Conservation (phyloP, 352 stramenopile genomes). For the Sclerospora graminicola region DNA sequence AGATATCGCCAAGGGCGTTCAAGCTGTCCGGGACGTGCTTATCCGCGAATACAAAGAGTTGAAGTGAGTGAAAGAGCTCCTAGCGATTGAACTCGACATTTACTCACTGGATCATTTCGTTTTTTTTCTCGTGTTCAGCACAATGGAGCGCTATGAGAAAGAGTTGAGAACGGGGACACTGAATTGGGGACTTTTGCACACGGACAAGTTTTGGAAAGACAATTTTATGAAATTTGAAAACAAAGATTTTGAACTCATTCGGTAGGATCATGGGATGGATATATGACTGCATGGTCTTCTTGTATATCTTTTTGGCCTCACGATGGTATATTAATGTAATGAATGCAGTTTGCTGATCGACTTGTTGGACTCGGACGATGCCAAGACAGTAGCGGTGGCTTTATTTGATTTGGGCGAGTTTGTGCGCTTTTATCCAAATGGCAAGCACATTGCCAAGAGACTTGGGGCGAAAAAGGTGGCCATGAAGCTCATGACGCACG, state of each 20-base stretch:
- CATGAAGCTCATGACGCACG: constrained; percentile 96
- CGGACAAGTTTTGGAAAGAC: constrained; percentile 98
- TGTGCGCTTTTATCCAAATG: constrained; percentile 96
- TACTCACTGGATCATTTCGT: too few relatives aligned
- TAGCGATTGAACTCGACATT: too few relatives aligned
- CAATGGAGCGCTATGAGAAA: constrained; percentile 95
- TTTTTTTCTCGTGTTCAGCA: constrained; percentile 30
- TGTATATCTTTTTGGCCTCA: neutral
- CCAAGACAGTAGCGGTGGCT: constrained; percentile 92
- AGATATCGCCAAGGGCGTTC: constrained; percentile 86
- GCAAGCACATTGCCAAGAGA: constrained; percentile 91
- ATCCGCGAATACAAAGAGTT: constrained; percentile 84
- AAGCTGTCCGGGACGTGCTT: constrained; percentile 68
- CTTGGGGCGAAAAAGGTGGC: constrained; percentile 94
- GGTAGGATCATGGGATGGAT: constrained; percentile 22
- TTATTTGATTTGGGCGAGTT: constrained; percentile 97
- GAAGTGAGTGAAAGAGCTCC: constrained; percentile 48
- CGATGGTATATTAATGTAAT: neutral
- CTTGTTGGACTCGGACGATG: constrained; percentile 87
- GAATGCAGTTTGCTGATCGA: constrained; percentile 85
- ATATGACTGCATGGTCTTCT: neutral
- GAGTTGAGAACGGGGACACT: constrained; percentile 91
- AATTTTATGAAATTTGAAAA: constrained; percentile 95
- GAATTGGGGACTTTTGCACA: constrained; percentile 94
- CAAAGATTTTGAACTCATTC: constrained; percentile 92